These are phyloP conservation scores for Flagelloscypha sp. DNA, from an alignment of 768 basidiomycete genomes.

Conservation along the genomic window DNA sequence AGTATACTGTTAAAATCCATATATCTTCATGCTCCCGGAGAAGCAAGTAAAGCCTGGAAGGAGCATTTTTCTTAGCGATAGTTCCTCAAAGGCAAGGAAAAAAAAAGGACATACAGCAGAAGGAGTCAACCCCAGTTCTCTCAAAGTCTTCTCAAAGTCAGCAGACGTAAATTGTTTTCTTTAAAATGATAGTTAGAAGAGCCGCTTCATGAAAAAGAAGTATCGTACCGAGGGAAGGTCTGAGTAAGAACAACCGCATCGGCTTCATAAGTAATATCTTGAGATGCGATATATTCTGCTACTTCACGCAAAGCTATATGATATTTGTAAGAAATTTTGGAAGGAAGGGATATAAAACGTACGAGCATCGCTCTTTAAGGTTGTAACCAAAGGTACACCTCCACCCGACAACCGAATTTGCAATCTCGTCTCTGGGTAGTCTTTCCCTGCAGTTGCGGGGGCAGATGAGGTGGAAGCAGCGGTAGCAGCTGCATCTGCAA, in stretches of 20 bases:
- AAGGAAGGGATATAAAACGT: constrained; percentile 20
- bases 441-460: constrained; percentile 49
- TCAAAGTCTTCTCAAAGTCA: constrained; percentile 75
- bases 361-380: constrained; percentile 74
- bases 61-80: no score
- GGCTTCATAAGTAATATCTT: constrained; percentile 59
- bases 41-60: no score
- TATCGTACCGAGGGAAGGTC: constrained; percentile 73
- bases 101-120: constrained; percentile 57
- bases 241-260: constrained; percentile 73
- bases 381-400: constrained; percentile 73
- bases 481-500: constrained; percentile 28
- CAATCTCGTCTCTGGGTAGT: constrained; percentile 81
- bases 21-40: no score
- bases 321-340: constrained; percentile 3
- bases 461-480: constrained; percentile 25
- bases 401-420: constrained; percentile 85
- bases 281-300: constrained; percentile 79
- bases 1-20: no score
- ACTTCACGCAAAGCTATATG: constrained; percentile 69
- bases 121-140: constrained; percentile 82
- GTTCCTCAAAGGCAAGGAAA: constrained; percentile 1
- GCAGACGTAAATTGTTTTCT: constrained; percentile 71
- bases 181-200: constrained; percentile 1
- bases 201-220: constrained; percentile 1